Conservation (phyloP, 2,329 filamentous ascomycete genomes). For the Ophiostoma sp. region DNA sequence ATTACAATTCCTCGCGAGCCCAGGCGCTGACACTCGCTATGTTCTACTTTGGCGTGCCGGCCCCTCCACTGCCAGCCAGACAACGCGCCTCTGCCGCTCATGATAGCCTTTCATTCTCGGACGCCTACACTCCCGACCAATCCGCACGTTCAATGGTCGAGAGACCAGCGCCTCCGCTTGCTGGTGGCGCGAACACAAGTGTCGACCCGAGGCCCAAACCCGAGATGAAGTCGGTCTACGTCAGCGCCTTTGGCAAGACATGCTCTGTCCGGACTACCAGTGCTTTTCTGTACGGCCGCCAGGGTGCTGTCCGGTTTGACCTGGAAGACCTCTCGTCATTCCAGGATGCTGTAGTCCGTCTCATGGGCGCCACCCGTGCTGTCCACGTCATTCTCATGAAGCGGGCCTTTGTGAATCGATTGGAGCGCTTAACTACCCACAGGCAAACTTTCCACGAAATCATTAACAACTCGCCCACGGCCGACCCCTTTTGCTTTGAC, state of each 20-base stretch:
- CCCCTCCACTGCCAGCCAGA: not conserved
- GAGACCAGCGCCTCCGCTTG: too few species aligned
- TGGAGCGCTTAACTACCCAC: not conserved
- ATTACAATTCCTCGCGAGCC: not conserved
- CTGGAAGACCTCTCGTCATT: conserved; percentile 15
- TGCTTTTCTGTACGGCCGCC: conserved; percentile 24
- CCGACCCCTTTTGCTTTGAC: not conserved
- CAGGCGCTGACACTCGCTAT: not conserved
- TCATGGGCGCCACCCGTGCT: conserved; percentile 1
- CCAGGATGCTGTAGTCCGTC: conserved; percentile 24
- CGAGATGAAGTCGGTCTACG: not conserved
- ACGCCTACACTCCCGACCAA: too few species aligned
- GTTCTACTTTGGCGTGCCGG: not conserved
- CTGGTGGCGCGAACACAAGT: too few species aligned
- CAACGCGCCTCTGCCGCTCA: not conserved
- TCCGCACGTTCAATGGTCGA: too few species aligned
- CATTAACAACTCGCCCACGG: not conserved
- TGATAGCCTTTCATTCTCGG: not conserved
- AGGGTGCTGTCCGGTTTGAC: conserved; percentile 27
- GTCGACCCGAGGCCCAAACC: too few species aligned
- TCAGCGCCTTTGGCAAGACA: not conserved
- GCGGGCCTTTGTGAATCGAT: not conserved
- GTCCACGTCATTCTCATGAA: conserved; percentile 18
- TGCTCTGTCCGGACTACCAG: not conserved
- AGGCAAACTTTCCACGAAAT: not conserved